Evolutionary conservation across 169 alveolate genomes (phyloP).

Genomic region (Theileria orientalis): DNA sequence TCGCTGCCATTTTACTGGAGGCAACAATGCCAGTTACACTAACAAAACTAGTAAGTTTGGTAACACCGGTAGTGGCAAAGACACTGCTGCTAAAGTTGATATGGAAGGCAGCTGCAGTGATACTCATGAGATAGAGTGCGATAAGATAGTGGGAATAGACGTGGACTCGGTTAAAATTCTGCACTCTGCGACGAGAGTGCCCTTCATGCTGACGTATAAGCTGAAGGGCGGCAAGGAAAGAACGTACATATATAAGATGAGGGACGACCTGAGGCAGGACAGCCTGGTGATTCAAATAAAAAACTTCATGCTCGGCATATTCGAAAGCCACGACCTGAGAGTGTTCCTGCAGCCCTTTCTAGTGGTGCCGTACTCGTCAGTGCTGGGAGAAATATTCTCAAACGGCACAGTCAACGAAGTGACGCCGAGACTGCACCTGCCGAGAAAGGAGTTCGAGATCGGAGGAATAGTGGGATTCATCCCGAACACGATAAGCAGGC

Average conservation of each 20-base stretch:
- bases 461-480: conserved; percentile 90
- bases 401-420: conserved; percentile 67
- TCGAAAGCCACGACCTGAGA: conserved; percentile 52
- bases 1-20: not conserved
- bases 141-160: conserved; percentile 17
- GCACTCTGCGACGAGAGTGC: conserved; percentile 53
- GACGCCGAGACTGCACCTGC: not conserved
- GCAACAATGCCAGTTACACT: not conserved
- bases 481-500: conserved; percentile 83
- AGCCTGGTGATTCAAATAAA: conserved; percentile 83
- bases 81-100: too few species aligned
- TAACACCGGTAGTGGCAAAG: not conserved
- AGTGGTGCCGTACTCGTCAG: conserved; percentile 69
- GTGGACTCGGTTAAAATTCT: conserved; percentile 19
- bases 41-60: not conserved
- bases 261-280: conserved; percentile 86
- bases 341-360: conserved; percentile 73
- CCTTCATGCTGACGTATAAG: conserved; percentile 38
- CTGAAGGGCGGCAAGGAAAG: not conserved
- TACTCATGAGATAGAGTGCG: not conserved
- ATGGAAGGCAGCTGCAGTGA: not conserved
- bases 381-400: conserved; percentile 54
- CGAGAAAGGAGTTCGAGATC: not conserved
- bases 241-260: conserved; percentile 70
- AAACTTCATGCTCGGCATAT: conserved; percentile 71